phyloP scores from a whole-genome alignment of 2,329 filamentous ascomycete species.

The Cladophialophora carrionii region DNA sequence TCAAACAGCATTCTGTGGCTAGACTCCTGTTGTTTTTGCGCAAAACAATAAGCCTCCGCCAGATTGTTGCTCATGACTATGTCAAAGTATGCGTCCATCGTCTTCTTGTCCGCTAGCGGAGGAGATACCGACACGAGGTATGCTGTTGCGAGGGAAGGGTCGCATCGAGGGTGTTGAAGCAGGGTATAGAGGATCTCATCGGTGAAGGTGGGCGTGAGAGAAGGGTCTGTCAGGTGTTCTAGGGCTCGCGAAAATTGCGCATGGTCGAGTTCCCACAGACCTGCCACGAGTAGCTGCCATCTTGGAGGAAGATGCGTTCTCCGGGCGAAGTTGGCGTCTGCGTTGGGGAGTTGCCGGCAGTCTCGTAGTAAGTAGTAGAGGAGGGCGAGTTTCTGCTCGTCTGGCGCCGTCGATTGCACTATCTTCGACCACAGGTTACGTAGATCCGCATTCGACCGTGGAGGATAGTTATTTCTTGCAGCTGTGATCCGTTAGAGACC shows the following conservation, averaged over 20 bases:
- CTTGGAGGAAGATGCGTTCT: slow-evolving; percentile 70
- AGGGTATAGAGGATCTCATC: slow-evolving; percentile 79
- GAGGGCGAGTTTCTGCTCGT: slow-evolving; percentile 79
- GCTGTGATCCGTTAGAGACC: slow-evolving; percentile 12
- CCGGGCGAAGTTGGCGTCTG: slow-evolving; percentile 63
- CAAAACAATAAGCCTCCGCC: slow-evolving; percentile 73
- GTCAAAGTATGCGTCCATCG: slow-evolving; percentile 69
- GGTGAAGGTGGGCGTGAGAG: slow-evolving; percentile 72
- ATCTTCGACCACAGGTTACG: slow-evolving; percentile 72
- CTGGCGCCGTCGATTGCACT: slow-evolving; percentile 64
- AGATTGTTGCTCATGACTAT: slow-evolving; percentile 69
- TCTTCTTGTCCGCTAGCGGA: slow-evolving; percentile 65
- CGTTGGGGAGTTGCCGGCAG: slow-evolving; percentile 59
- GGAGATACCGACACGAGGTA: slow-evolving; percentile 79
- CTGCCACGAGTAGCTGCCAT: slow-evolving; percentile 79
- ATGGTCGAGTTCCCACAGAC: slow-evolving; percentile 78
- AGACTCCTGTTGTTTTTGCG: slow-evolving; percentile 64
- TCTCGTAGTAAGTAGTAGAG: slow-evolving; percentile 84
- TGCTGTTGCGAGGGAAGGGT: slow-evolving; percentile 69
- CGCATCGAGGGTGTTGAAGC: slow-evolving; percentile 58
- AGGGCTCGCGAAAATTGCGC: slow-evolving; percentile 61
- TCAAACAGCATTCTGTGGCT: slow-evolving; percentile 69
- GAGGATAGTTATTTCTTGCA: slow-evolving; percentile 72
- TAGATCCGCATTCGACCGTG: slow-evolving; percentile 68
- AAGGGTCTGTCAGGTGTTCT: slow-evolving; percentile 76